Conservation (phyloP, 2,329 filamentous ascomycete genomes). For the Bretziella fagacearum region DNA sequence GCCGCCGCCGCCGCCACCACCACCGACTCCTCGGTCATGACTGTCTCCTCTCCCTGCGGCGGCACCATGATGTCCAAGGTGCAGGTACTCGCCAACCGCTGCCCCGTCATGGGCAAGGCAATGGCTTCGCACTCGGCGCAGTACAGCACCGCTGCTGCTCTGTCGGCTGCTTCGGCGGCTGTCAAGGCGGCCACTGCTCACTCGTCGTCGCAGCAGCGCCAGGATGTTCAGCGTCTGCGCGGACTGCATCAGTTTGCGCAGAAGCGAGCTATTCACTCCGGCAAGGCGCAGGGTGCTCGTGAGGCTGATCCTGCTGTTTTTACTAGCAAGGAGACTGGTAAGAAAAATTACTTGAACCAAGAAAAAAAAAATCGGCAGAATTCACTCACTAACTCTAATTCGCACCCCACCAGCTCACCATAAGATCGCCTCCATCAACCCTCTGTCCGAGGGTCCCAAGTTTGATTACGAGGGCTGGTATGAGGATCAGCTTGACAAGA, state of each 20-base stretch:
- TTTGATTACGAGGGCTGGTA: conserved; percentile 94
- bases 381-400: not conserved
- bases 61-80: conserved; percentile 94
- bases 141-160: conserved; percentile 27
- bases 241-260: conserved; percentile 39
- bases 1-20: conserved; percentile 20
- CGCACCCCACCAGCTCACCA: conserved; percentile 4
- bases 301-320: conserved; percentile 14
- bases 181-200: conserved; percentile 5
- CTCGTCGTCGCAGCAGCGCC: conserved; percentile 15
- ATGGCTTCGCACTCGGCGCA: conserved; percentile 66
- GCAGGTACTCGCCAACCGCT: conserved; percentile 82
- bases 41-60: conserved; percentile 42
- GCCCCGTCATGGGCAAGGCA: conserved; percentile 97
- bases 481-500: conserved; percentile 77
- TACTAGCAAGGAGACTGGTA: conserved; percentile 13
- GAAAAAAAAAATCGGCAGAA: not conserved
- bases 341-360: not conserved
- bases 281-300: conserved; percentile 8
- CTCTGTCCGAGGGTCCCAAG: conserved; percentile 28
- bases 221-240: conserved; percentile 29
- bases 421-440: conserved; percentile 15
- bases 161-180: conserved; percentile 28
- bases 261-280: conserved; percentile 9
- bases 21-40: conserved; percentile 19